Percentiles rank a stretch among this genome's conserved stretches.
These are phyloP conservation scores for Pleurotus tuber-regium DNA, from an alignment of 768 basidiomycete genomes.

Conservation along the genomic window DNA sequence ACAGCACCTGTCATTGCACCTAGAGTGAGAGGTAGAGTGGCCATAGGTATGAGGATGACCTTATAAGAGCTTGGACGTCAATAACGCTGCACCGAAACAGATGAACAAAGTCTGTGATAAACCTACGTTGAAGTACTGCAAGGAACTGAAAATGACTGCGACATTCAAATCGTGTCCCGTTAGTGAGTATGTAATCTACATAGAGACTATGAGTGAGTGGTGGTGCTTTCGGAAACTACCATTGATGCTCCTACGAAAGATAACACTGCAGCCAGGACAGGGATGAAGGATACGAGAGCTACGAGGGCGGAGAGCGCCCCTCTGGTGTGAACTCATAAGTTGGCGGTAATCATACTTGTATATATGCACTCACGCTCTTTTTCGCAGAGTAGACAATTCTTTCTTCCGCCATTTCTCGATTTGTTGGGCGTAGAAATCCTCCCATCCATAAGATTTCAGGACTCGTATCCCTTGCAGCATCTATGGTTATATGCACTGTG, in stretches of 20 bases:
- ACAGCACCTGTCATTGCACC: conserved; percentile 29
- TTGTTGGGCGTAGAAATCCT: conserved; percentile 43
- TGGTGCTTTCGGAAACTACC: background rate
- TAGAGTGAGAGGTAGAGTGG: conserved; percentile 37
- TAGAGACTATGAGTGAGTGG: background rate
- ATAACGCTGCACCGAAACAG: too few species aligned
- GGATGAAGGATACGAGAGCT: conserved; percentile 47
- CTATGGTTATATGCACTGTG: conserved; percentile 20
- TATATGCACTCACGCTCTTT: conserved; percentile 35
- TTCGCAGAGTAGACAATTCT: conserved; percentile 38
- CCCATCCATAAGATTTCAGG: conserved; percentile 65
- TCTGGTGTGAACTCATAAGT: too few species aligned
- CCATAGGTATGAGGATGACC: conserved; percentile 39
- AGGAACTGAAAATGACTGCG: conserved; percentile 41
- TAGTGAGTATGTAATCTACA: conserved; percentile 43
- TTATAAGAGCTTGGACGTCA: too few species aligned
- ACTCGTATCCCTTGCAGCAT: conserved; percentile 67
- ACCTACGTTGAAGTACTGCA: conserved; percentile 33
- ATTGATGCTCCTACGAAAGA: conserved; percentile 39
- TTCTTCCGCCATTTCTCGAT: conserved; percentile 33
- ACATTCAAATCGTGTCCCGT: conserved; percentile 39
- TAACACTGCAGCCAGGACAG: conserved; percentile 47
- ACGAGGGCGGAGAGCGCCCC: conserved; percentile 36
- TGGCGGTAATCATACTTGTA: too few species aligned
- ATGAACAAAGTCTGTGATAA: background rate